These are phyloP conservation scores for Colletotrichum chrysophilum DNA, from an alignment of 2,329 filamentous ascomycete genomes.

Conservation along the genomic window DNA sequence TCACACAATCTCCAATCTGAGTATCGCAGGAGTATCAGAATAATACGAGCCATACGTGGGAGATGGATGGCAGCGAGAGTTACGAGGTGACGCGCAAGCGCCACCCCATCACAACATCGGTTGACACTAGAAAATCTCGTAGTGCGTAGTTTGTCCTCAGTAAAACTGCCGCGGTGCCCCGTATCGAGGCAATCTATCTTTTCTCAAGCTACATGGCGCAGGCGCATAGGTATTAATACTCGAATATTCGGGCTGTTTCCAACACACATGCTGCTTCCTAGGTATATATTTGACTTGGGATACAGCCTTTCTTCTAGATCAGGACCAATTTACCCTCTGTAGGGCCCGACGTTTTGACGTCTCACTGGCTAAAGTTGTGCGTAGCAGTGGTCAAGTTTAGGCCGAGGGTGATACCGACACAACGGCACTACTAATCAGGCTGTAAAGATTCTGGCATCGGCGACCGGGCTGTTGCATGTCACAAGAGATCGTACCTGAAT, in stretches of 20 bases:
- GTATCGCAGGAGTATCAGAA: neutral
- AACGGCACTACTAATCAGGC: too few species aligned
- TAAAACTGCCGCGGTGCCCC: neutral
- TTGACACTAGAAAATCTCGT: fast-evolving
- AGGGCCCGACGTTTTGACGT: fast-evolving
- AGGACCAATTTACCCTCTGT: fast-evolving
- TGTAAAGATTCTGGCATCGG: neutral
- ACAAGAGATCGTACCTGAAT: neutral
- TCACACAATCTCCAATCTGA: neutral
- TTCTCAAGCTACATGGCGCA: neutral
- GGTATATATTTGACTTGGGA: neutral
- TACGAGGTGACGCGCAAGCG: fast-evolving
- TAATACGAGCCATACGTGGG: neutral
- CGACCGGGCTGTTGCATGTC: neutral
- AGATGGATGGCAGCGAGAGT: neutral
- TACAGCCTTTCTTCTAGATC: fast-evolving
- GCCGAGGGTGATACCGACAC: fast-evolving
- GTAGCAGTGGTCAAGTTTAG: neutral
- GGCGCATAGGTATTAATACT: neutral
- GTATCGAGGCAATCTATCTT: too few species aligned
- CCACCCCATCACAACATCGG: fast-evolving
- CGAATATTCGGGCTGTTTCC: neutral
- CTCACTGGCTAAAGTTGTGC: neutral
- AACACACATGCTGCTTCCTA: neutral
- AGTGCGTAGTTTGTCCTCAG: neutral